These are phyloP conservation scores for Teratosphaeria zuluensis DNA, from an alignment of 2,329 filamentous ascomycete genomes.

Conservation along the genomic window DNA sequence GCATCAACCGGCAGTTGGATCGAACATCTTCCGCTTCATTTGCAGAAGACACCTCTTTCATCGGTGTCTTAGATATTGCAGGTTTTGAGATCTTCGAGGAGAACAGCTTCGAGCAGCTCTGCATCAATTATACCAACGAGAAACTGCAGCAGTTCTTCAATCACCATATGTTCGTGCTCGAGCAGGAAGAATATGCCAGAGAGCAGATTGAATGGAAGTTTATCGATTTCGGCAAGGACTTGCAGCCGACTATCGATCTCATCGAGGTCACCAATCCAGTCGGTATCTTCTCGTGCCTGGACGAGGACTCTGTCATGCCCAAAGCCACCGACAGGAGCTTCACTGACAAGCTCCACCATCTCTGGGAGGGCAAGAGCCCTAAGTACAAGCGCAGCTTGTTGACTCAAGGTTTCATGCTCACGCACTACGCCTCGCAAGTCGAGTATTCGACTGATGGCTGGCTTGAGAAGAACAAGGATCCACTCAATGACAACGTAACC, in stretches of 20 bases:
- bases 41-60: slow-evolving; percentile 85
- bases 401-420: slow-evolving; percentile 86
- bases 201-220: slow-evolving; percentile 99
- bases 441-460: slow-evolving; percentile 93
- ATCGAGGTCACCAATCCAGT: slow-evolving; percentile 96
- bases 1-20: slow-evolving; percentile 87
- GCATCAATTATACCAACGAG: slow-evolving; percentile 99
- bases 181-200: slow-evolving; percentile 94
- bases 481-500: slow-evolving; percentile 93
- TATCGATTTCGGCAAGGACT: slow-evolving; percentile 93
- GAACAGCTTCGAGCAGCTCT: slow-evolving; percentile 97
- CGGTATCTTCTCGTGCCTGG: slow-evolving; percentile 94
- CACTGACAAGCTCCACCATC: slow-evolving; percentile 89
- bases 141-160: slow-evolving; percentile 99
- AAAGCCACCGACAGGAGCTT: slow-evolving; percentile 96
- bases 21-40: slow-evolving; percentile 60
- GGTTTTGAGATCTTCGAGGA: slow-evolving; percentile 98
- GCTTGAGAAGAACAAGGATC: slow-evolving; percentile 99
- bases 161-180: slow-evolving; percentile 98
- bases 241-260: slow-evolving; percentile 94
- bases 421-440: slow-evolving; percentile 94
- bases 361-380: slow-evolving; percentile 92
- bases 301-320: slow-evolving; percentile 97
- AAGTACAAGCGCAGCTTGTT: slow-evolving; percentile 88
- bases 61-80: slow-evolving; percentile 96